Base-by-base conservation (phyloP, 768 basidiomycete species). In the Terana coerulea region DNA sequence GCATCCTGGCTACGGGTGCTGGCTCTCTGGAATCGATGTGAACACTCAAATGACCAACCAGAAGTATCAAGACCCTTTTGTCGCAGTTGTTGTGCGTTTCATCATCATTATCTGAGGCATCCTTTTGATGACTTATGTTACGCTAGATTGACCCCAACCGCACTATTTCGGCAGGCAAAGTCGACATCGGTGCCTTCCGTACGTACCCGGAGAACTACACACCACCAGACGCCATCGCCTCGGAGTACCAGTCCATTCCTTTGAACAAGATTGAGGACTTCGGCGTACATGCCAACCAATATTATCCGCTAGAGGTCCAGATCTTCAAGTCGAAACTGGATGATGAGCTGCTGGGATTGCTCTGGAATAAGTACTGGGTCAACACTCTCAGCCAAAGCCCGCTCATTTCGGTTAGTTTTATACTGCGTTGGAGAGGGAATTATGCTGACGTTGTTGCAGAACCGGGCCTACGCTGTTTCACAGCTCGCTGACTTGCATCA, bases 331-430 rank as follows among this genome's bases (percentile, higher is more conserved):
- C 86, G 22, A 84, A 79, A 53, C 71, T 95, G 44, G 97, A 99
- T 65, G 85, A 83, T 26, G 84, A 94, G 61, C 72, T 99, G 2
- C 76, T 99, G 36, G 90, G 89, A 19, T 71, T 95, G 64, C 70
- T 99, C 48, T 98, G 95, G 95, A 98, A 99, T 71, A 98, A 98
- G 70, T 99, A 99, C 61, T 99, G 97, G 97, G 92, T 97, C 22
- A 94, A 94, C 61, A 99, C 97, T 2, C 75, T 99, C 33, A 92
- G 90, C 60, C 91, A 92, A 63, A 95, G 91, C 63, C 88, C 94
- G 4, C 68, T 98, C 42, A 88, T 98, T 45, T 93, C 93, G 19
- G 95, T 98, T 51, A 26, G 84, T 67, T 3, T 1, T 9, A 11
- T 46, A 35, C 21, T 41, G 12, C 24, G 33, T 37, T 43, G 5